Percentiles rank a stretch among this genome's conserved stretches.
Evolutionary conservation across 305 asterid species (phyloP).

Genomic region (Fraxinus paxiana): DNA sequence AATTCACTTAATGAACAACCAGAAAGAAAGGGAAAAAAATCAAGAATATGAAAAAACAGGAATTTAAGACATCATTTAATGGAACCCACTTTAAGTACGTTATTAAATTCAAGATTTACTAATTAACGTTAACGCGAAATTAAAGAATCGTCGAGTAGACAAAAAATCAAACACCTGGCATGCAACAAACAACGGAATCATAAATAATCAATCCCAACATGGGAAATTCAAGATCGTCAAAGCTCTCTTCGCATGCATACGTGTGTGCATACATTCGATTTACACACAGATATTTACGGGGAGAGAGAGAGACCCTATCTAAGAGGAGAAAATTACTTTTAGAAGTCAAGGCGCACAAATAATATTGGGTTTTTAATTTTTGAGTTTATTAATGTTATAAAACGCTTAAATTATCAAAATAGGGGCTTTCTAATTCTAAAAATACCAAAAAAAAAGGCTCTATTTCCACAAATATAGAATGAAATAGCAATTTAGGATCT

Average conservation of each 20-base stretch:
- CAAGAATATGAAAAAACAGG: neutral
- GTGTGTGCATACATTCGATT: neutral
- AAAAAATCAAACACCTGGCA: constrained; percentile 38
- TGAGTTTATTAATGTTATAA: neutral
- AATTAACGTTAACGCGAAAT: constrained; percentile 3
- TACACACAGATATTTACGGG: neutral
- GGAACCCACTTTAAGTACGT: neutral
- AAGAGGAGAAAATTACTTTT: neutral
- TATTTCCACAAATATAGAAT: neutral
- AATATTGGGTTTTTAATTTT: neutral
- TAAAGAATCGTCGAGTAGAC: constrained; percentile 12
- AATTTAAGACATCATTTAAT: neutral
- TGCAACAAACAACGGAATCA: neutral
- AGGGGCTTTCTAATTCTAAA: neutral
- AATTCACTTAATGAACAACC: neutral
- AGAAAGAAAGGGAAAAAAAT: neutral
- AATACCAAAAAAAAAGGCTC: neutral
- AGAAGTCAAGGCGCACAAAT: neutral
- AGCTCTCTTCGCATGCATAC: neutral
- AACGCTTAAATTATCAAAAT: neutral
- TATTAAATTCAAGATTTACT: neutral
- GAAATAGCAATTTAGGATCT: neutral
- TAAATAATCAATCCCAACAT: neutral
- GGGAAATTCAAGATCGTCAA: neutral
- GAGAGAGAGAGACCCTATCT: neutral